These are phyloP conservation scores for Croton laevigatus DNA, from an alignment of 441 rosid genomes.

Conservation along the genomic window DNA sequence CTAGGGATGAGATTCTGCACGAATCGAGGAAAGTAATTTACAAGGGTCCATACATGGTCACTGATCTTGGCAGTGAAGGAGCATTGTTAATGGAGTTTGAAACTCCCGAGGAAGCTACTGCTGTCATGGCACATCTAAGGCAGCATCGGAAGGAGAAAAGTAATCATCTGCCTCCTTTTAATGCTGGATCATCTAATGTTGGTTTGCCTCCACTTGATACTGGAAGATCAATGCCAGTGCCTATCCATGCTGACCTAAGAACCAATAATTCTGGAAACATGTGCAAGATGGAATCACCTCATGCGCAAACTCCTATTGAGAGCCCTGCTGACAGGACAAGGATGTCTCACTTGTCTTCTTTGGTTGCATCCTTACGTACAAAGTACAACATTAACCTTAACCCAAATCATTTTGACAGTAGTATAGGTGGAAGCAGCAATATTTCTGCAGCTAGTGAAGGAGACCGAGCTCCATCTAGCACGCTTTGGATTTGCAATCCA, in stretches of 20 bases:
- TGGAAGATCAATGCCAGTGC: slow-evolving; percentile 46
- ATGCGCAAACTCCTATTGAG: slow-evolving; percentile 32
- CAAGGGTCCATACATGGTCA: slow-evolving; percentile 74
- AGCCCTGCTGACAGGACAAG: slow-evolving; percentile 51
- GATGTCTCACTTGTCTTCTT: slow-evolving; percentile 44
- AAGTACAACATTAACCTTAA: slow-evolving; percentile 35
- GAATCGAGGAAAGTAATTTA: slow-evolving; percentile 80
- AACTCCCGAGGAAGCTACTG: slow-evolving; percentile 83
- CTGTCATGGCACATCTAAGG: slow-evolving; percentile 86
- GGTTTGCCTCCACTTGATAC: slow-evolving; percentile 55
- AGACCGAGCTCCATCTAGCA: slow-evolving; percentile 35
- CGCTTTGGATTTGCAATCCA: slow-evolving; percentile 43
- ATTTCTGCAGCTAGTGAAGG: slow-evolving; percentile 31
- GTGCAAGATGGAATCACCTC: slow-evolving; percentile 46
- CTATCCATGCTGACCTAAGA: slow-evolving; percentile 38
- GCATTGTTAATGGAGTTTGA: slow-evolving; percentile 91
- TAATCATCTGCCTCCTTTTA: slow-evolving; percentile 38
- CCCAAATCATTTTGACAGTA: slow-evolving; percentile 29
- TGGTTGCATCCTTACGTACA: slow-evolving; percentile 40
- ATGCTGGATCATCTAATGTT: slow-evolving; percentile 39
- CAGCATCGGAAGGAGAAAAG: slow-evolving; percentile 61
- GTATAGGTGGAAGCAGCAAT: slow-evolving; percentile 23
- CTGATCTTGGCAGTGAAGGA: slow-evolving; percentile 73
- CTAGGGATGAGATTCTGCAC: slow-evolving; percentile 77
- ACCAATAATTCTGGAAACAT: slow-evolving; percentile 38